Conservation (phyloP, 73 alveolate species). For the Paramecium tetraurelia region DNA sequence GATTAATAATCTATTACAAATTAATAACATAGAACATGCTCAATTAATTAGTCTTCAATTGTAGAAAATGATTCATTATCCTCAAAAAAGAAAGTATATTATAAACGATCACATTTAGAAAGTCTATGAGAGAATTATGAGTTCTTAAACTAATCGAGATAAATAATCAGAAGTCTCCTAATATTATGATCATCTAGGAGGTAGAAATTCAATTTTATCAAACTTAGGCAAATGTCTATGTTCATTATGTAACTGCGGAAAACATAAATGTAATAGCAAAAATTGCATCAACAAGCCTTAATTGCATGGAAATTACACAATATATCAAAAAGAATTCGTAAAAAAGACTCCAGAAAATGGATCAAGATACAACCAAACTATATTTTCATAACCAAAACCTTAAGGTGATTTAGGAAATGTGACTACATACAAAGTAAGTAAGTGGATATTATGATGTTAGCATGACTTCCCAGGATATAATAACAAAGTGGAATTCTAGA, state of each 20-base stretch:
- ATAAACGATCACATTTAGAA: neutral
- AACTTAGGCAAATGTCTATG: neutral
- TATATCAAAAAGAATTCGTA: conserved; percentile 19
- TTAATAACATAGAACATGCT: neutral
- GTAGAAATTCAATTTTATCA: neutral
- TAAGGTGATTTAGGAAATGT: neutral
- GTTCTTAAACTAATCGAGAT: neutral
- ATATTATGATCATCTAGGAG: conserved; percentile 30
- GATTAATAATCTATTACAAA: neutral
- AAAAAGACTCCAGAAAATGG: neutral
- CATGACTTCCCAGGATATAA: conserved; percentile 31
- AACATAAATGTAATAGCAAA: conserved; percentile 23
- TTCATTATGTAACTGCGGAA: conserved; percentile 47
- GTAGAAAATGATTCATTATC: neutral
- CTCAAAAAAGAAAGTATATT: neutral
- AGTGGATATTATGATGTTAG: neutral
- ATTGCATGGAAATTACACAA: neutral
- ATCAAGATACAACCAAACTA: neutral
- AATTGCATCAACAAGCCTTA: neutral
- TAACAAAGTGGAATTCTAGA: neutral
- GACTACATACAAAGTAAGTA: neutral
- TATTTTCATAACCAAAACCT: neutral
- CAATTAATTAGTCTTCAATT: neutral
- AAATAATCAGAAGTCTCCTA: neutral
- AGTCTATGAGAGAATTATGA: neutral